Evolutionary conservation across 1,284 basidiomycete genomes (phyloP).

Genomic region (Entoloma clypeatum): DNA sequence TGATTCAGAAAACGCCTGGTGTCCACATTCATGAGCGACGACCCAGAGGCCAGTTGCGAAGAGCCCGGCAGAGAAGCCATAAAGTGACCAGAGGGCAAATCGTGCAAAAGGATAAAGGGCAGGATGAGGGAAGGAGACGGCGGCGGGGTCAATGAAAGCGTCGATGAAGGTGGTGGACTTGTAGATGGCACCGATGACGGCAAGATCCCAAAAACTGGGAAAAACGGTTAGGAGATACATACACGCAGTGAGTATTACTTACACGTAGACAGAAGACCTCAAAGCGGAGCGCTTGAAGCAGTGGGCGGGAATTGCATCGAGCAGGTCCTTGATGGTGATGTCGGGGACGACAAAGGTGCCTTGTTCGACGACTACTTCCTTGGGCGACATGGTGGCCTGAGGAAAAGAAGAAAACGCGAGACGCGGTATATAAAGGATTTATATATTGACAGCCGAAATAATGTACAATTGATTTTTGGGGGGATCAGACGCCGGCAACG

Average conservation of each 20-base stretch:
- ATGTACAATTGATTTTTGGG: slow-evolving; percentile 11
- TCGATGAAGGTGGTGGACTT: slow-evolving; percentile 72
- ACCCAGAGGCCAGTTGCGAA: slow-evolving; percentile 95
- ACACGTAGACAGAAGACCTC: slow-evolving; percentile 84
- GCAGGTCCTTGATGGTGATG: slow-evolving; percentile 81
- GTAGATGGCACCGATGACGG: slow-evolving; percentile 68
- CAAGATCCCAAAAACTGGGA: slow-evolving; percentile 72
- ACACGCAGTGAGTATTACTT: slow-evolving; percentile 23
- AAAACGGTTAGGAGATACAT: slow-evolving; percentile 11
- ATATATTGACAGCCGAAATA: slow-evolving; percentile 10
- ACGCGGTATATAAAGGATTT: slow-evolving; percentile 12
- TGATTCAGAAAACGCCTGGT: slow-evolving; percentile 96
- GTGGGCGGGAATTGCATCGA: slow-evolving; percentile 85
- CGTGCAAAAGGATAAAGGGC: slow-evolving; percentile 61
- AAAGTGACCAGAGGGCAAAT: slow-evolving; percentile 77
- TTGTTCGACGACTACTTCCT: slow-evolving; percentile 50
- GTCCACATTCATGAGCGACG: slow-evolving; percentile 89
- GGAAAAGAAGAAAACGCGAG: slow-evolving; percentile 14
- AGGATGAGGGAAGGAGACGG: slow-evolving; percentile 59
- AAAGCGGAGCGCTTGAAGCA: slow-evolving; percentile 92
- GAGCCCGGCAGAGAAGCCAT: slow-evolving; percentile 82
- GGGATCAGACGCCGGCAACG: slow-evolving; percentile 17
- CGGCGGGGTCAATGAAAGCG: slow-evolving; percentile 52
- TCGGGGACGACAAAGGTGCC: slow-evolving; percentile 71
- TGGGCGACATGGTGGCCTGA: slow-evolving; percentile 32